A percentile compares a stretch with the other conserved stretches of the same genome.
phyloP scores from a whole-genome alignment of 164 flowering plant species.

The Stephania yunnanensis region DNA sequence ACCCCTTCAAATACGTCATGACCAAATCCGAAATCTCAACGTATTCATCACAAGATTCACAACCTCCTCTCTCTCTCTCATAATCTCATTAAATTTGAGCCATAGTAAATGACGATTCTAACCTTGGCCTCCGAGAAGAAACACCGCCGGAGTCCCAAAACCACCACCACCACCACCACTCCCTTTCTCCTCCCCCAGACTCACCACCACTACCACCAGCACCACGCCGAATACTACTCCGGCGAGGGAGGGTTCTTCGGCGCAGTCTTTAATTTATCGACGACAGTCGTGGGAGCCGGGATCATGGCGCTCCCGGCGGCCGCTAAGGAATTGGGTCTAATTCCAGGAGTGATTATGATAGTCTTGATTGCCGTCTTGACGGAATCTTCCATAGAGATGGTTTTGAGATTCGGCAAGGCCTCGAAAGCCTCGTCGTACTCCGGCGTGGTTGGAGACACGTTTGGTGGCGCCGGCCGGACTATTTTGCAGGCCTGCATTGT shows the following conservation, averaged over 20 bases:
- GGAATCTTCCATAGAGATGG: slow-evolving; percentile 50
- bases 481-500: slow-evolving; percentile 53
- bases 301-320: slow-evolving; percentile 95
- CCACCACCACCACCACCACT: background rate
- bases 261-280: slow-evolving; percentile 77
- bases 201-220: background rate
- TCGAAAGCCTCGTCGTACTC: slow-evolving; percentile 46
- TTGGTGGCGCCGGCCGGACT: slow-evolving; percentile 46
- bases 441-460: slow-evolving; percentile 47
- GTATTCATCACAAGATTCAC: too few species aligned
- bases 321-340: slow-evolving; percentile 75
- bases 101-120: background rate
- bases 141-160: slow-evolving; percentile 4
- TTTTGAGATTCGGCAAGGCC: slow-evolving; percentile 47
- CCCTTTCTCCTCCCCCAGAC: background rate
- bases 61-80: background rate
- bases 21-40: background rate
- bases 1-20: background rate
- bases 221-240: background rate
- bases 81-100: background rate
- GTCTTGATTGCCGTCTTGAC: slow-evolving; percentile 56
- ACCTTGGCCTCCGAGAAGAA: background rate
- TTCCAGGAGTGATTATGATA: slow-evolving; percentile 54
- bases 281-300: slow-evolving; percentile 89
- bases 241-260: slow-evolving; percentile 27